Evolutionary conservation across 2,329 filamentous ascomycete species (phyloP), one percentile per base, ranked within the genome.

Genomic region (Elsinoe ampelina): DNA sequence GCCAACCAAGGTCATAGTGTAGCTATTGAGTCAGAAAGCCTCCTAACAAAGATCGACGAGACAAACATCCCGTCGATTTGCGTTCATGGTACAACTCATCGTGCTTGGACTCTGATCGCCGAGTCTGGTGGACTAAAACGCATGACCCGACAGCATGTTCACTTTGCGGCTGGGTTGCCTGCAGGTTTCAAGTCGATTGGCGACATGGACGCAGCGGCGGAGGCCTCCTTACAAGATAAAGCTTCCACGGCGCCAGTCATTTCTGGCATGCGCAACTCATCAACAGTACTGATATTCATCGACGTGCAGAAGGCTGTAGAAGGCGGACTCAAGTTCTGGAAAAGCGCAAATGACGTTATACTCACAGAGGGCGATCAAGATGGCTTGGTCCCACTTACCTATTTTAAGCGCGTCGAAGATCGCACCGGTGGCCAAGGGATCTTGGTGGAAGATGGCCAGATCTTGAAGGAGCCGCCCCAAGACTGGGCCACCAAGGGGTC

Each of bases 1-100:
- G 93, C 93, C 26, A 95, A 95, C 67, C 93, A 97, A 74, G 93
- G 93, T 56, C 93, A 97, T 75, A 89, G 83, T 64, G 87, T 98
- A 67, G 82, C 83, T 66, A 73, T 85, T 35, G 85, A 88, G 26
- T 82, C 82, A n/a, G 81, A 85, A 47, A 80, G 80, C 0, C 78
- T 95, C 1, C 80, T 95, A 2, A 79, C 77, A 17, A 83, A 85
- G 5, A 76, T 96, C 58, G 84, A 82, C 1, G 67, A 81, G 1
- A 62, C 64, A 1, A 66, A 66, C 32, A n/a, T 63, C 12, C 68
- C 69, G 22, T 45, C 55, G 1, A 63, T 59, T 2, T 88, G 90
- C 2, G 81, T 97, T 2, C 91, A 97, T 72, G 92, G 93, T 36
- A 96, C 92, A 0, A 95, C 90, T 67, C 88, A 91, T 64, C 80